Evolutionary conservation across 495 filamentous ascomycete genomes (phyloP), one percentile per base, ranked within the genome.

Genomic region (Daldinia grandis): DNA sequence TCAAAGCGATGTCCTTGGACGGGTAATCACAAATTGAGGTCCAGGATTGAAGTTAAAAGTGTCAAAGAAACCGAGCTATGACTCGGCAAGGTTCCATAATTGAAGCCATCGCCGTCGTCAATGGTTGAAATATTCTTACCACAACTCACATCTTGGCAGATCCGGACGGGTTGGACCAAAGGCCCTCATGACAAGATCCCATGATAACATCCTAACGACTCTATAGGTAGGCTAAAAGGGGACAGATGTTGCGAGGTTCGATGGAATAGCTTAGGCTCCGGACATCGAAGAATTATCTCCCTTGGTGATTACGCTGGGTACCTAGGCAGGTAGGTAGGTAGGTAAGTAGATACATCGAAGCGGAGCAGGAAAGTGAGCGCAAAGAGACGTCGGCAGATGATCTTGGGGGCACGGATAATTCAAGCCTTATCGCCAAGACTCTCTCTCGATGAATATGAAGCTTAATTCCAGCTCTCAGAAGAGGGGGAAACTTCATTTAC

Each of bases 361-460:
- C 58, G 66, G 66, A 74, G 38, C 58, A 51, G 31, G 47, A 30
- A 21, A 57, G 49, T 58, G 54, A 62, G 55, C 62, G 58, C 54
- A 66, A 37, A 24, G 47, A 53, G 53, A 50, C 21, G 35, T 67
- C 71, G 71, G 71, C 71, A 74, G 53, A 63, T 74, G 47, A 50
- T 58, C 44, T 55, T n/a, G 33, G 55, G 25, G 15, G 40, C 50
- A 14, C 59, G 68, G 69, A 70, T 74, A 66, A 75, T 73, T 73
- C 72, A 75, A 72, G 66, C 66, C 60, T 72, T 65, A 55, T 61
- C 66, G 70, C 69, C 70, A 76, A 76, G 73, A 65, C 6, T 47
- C 50, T 37, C 6, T 47, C 50, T 37, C 15, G 33, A 60, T 28
- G n/a, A 63, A 59, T 44, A 68, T 49, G 66, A 73, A 74, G 66